Conservation (phyloP, 805 yeast species). For the Ogataea polymorpha region DNA sequence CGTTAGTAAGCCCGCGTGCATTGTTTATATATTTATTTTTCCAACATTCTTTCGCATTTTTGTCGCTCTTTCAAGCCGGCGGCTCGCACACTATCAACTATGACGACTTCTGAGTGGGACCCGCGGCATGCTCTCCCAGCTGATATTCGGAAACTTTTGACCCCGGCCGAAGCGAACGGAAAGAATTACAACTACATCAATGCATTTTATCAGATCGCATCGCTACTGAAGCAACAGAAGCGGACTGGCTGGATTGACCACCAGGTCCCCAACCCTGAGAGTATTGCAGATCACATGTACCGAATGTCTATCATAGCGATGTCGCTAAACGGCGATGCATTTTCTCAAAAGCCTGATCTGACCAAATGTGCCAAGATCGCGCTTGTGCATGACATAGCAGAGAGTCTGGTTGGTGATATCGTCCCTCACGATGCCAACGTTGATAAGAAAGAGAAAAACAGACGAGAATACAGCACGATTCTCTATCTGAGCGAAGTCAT, state of each 20-base stretch:
- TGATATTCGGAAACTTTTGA: slow-evolving; percentile 33
- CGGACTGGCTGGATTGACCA: slow-evolving; percentile 95
- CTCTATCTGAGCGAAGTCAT: slow-evolving; percentile 59
- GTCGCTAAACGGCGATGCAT: slow-evolving; percentile 46
- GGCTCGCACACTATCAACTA: neutral
- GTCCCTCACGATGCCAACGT: slow-evolving; percentile 72
- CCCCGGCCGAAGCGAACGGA: slow-evolving; percentile 9
- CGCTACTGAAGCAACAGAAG: slow-evolving; percentile 69
- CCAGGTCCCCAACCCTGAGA: slow-evolving; percentile 53
- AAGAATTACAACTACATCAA: slow-evolving; percentile 29
- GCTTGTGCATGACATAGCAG: slow-evolving; percentile 91
- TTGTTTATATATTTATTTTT: neutral
- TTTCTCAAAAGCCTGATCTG: slow-evolving; percentile 39
- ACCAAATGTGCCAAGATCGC: slow-evolving; percentile 81
- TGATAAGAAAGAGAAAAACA: slow-evolving; percentile 76
- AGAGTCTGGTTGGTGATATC: slow-evolving; percentile 89
- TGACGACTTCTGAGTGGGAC: slow-evolving; percentile 37
- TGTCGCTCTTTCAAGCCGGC: neutral
- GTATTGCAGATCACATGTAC: slow-evolving; percentile 94
- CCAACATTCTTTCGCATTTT: neutral
- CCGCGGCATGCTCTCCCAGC: slow-evolving; percentile 44
- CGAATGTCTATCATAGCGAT: slow-evolving; percentile 83
- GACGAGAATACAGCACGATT: slow-evolving; percentile 74
- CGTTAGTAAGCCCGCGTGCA: neutral
- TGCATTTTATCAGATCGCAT: slow-evolving; percentile 54